Percentiles rank a stretch among this genome's conserved stretches.
These are phyloP conservation scores for Vigna trinervia DNA, from an alignment of 306 rosid genomes.

Conservation along the genomic window DNA sequence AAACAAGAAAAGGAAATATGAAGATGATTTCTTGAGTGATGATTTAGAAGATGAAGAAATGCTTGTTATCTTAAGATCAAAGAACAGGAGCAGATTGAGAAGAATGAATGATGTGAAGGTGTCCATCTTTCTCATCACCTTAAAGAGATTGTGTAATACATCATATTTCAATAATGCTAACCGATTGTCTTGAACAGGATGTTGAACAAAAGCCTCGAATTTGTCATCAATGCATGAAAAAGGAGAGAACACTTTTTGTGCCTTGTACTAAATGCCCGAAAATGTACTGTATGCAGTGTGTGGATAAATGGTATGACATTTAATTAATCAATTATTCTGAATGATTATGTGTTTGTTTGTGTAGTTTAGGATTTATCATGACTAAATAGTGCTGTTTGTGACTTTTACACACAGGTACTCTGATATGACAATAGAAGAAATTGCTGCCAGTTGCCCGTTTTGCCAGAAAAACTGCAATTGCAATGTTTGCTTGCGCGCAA, in stretches of 20 bases:
- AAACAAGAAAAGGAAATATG: slow-evolving; percentile 41
- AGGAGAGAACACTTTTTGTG: slow-evolving; percentile 50
- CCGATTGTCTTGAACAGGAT: slow-evolving; percentile 46
- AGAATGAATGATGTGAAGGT: slow-evolving; percentile 33
- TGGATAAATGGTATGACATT: slow-evolving; percentile 65
- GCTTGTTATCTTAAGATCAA: slow-evolving; percentile 44
- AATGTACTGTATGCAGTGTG: slow-evolving; percentile 69
- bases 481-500: slow-evolving; percentile 71
- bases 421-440: slow-evolving; percentile 56
- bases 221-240: slow-evolving; percentile 83
- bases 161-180: slow-evolving; percentile 21
- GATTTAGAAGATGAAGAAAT: slow-evolving; percentile 48
- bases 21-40: slow-evolving; percentile 37
- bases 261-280: slow-evolving; percentile 68
- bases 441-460: slow-evolving; percentile 69
- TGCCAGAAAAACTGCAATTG: slow-evolving; percentile 81
- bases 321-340: slow-evolving; percentile 11
- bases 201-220: slow-evolving; percentile 39
- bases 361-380: slow-evolving; percentile 16
- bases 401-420: slow-evolving; percentile 64
- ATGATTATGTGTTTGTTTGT: slow-evolving; percentile 9
- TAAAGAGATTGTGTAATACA: slow-evolving; percentile 7
- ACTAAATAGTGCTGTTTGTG: slow-evolving; percentile 29
- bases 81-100: slow-evolving; percentile 50
- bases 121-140: slow-evolving; percentile 31